phyloP scores from a whole-genome alignment of 2,329 filamentous ascomycete genomes.

The Allantophomopsis cytisporea region DNA sequence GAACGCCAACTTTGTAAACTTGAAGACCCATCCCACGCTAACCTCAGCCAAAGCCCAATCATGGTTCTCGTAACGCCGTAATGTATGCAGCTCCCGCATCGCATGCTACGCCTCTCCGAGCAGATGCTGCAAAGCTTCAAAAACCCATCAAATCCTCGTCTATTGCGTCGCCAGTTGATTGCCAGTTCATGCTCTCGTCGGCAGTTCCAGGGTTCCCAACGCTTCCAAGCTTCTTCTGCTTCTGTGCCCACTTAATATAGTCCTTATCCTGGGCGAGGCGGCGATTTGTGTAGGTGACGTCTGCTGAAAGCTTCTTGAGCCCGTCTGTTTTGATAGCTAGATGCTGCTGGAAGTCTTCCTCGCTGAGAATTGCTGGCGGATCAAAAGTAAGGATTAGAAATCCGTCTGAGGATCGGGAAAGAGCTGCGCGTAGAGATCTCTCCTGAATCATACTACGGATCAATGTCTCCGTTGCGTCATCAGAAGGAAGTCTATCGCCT shows the following conservation, averaged over 20 bases:
- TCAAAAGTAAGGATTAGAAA: conserved; percentile 38
- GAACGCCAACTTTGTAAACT: too few species aligned
- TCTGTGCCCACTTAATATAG: conserved; percentile 33
- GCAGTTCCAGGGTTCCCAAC: conserved; percentile 21
- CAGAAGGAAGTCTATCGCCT: conserved; percentile 24
- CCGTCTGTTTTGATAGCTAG: conserved; percentile 26
- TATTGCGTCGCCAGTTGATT: too few species aligned
- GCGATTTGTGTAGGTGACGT: conserved; percentile 38
- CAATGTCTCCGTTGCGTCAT: conserved; percentile 30
- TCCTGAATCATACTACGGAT: conserved; percentile 40
- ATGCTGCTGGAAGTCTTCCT: conserved; percentile 34
- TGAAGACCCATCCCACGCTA: too few species aligned
- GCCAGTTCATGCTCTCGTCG: too few species aligned
- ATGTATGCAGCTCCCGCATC: too few species aligned
- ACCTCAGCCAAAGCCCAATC: too few species aligned
- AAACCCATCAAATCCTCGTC: too few species aligned
- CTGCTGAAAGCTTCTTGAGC: conserved; percentile 29
- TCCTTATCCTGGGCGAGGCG: conserved; percentile 41
- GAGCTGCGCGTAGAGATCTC: conserved; percentile 35
- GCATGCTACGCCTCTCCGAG: too few species aligned
- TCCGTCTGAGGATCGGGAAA: conserved; percentile 29
- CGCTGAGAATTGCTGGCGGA: conserved; percentile 27
- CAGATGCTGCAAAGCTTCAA: too few species aligned
- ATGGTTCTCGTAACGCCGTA: too few species aligned
- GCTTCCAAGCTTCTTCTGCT: conserved; percentile 21